phyloP scores from a whole-genome alignment of 2,329 filamentous ascomycete genomes.

The Polychaeton citri region DNA sequence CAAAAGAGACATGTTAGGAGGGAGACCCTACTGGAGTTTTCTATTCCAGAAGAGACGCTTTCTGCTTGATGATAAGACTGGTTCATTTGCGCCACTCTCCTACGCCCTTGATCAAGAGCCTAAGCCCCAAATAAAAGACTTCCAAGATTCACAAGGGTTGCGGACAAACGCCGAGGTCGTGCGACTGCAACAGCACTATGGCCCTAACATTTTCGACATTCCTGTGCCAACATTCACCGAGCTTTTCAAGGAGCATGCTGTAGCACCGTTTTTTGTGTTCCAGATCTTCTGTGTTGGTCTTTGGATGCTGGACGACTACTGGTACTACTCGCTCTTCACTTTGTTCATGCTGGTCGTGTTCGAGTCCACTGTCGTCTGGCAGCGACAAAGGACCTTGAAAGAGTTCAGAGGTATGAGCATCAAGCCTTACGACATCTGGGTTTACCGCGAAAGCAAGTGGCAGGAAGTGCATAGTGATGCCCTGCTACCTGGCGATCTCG shows the following conservation, averaged over 20 bases:
- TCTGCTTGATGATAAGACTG: constrained; percentile 59
- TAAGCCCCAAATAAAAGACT: constrained; percentile 62
- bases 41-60: constrained; percentile 97
- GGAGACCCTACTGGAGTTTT: constrained; percentile 70
- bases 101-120: constrained; percentile 79
- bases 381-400: constrained; percentile 84
- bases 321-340: constrained; percentile 99
- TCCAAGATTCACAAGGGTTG: constrained; percentile 71
- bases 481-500: constrained; percentile 82
- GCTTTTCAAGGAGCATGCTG: constrained; percentile 94
- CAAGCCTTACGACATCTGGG: constrained; percentile 92
- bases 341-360: constrained; percentile 97
- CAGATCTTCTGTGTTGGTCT: constrained; percentile 96
- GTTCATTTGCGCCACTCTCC: constrained; percentile 66
- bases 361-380: constrained; percentile 98
- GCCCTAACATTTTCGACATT: constrained; percentile 91
- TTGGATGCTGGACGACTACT: constrained; percentile 98
- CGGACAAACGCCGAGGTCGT: constrained; percentile 61
- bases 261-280: constrained; percentile 98
- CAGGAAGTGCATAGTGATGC: constrained; percentile 78
- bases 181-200: constrained; percentile 81
- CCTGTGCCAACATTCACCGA: constrained; percentile 92
- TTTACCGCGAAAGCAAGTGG: constrained; percentile 80
- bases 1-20: constrained; percentile 60
- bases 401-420: constrained; percentile 99